Conservation (phyloP, 2,329 filamentous ascomycete species). For the Cladobotryum protrusum region DNA sequence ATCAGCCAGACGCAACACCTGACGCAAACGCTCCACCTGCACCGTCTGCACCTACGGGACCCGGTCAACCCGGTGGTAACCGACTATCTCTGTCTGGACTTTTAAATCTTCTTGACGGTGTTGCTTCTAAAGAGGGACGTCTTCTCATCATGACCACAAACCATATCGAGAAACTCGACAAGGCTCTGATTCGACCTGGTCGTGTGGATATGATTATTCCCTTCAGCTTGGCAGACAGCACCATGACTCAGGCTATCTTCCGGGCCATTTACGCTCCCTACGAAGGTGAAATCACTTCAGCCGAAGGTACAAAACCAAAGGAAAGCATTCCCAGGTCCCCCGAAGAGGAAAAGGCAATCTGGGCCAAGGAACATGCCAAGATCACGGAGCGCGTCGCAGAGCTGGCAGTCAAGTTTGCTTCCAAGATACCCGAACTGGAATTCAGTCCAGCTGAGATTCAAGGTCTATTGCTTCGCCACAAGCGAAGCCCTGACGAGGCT, state of each 20-base stretch:
- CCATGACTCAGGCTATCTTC: slow-evolving; percentile 51
- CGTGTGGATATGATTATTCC: slow-evolving; percentile 55
- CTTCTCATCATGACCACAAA: slow-evolving; percentile 63
- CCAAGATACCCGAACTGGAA: slow-evolving; percentile 45
- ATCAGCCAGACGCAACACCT: slow-evolving; percentile 20
- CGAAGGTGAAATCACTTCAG: slow-evolving; percentile 23
- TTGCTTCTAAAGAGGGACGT: slow-evolving; percentile 57
- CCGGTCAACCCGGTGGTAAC: slow-evolving; percentile 13
- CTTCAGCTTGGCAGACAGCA: slow-evolving; percentile 48
- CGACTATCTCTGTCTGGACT: slow-evolving; percentile 67
- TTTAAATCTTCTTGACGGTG: slow-evolving; percentile 75
- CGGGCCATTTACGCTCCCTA: slow-evolving; percentile 52
- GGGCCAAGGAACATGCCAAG: slow-evolving; percentile 27
- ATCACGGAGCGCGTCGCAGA: slow-evolving; percentile 35
- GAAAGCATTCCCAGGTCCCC: slow-evolving; percentile 19
- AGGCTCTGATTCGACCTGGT: slow-evolving; percentile 56
- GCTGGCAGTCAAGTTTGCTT: slow-evolving; percentile 44
- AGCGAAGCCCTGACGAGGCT: slow-evolving; percentile 44
- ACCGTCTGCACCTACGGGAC: background rate
- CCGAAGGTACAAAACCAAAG: slow-evolving; percentile 1
- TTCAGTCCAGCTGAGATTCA: slow-evolving; percentile 58
- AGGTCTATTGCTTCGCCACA: slow-evolving; percentile 51
- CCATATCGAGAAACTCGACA: slow-evolving; percentile 54
- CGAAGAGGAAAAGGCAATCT: slow-evolving; percentile 23
- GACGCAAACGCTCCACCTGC: slow-evolving; percentile 3